Percentiles rank a stretch among this genome's conserved stretches.
phyloP scores from a whole-genome alignment of 345 rosid species.

The Erysimum cheiranthoides region DNA sequence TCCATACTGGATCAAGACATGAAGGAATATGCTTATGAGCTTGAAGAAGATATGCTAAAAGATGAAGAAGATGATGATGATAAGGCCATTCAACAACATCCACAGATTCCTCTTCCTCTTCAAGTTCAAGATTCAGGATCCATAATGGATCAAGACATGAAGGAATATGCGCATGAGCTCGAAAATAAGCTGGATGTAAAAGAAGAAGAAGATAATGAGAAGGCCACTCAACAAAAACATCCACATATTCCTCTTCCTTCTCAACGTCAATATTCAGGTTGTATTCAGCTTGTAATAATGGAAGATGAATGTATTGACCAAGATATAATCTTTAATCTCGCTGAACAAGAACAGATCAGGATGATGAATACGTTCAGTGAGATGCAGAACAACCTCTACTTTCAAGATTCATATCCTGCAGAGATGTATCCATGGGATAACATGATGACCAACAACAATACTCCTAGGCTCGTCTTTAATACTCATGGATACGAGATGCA shows the following conservation, averaged over 20 bases:
- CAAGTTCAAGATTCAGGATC: not conserved
- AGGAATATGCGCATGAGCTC: not conserved
- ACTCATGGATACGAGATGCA: not conserved
- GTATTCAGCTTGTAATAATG: not conserved
- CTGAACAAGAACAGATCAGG: not conserved
- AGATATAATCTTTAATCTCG: not conserved
- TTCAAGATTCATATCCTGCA: not conserved
- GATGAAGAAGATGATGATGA: too few species aligned
- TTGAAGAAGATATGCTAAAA: too few species aligned
- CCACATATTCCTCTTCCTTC: conserved; percentile 4
- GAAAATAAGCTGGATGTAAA: not conserved
- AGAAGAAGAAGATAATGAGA: not conserved
- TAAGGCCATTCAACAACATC: too few species aligned
- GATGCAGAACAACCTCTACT: not conserved
- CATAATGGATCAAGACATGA: not conserved
- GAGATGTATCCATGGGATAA: not conserved
- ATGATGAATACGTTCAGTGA: not conserved
- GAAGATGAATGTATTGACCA: conserved; percentile 10
- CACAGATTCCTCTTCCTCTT: not conserved
- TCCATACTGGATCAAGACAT: too few species aligned
- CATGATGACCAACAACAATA: not conserved
- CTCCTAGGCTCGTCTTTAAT: not conserved
- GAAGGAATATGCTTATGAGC: too few species aligned
- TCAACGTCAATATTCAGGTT: not conserved
- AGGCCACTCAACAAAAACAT: conserved; percentile 6